Conservation (phyloP, 1,139 yeast genomes). For the Geotrichum reessii region DNA sequence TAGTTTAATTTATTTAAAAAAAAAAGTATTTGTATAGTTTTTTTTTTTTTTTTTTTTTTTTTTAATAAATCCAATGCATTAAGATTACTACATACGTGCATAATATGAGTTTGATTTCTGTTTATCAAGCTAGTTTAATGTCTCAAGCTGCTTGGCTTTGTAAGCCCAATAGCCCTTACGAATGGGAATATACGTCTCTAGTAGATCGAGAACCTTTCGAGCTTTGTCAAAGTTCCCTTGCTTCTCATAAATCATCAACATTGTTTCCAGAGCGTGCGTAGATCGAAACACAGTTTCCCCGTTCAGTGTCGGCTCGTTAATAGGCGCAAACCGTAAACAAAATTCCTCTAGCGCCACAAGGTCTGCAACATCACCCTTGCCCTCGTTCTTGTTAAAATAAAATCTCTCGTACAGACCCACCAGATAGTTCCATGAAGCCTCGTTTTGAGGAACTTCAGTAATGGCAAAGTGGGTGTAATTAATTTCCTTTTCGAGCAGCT, state of each 20-base stretch:
- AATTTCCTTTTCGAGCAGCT: neutral
- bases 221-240: conserved; percentile 38
- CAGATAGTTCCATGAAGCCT: conserved; percentile 81
- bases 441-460: conserved; percentile 66
- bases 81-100: neutral
- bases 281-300: conserved; percentile 39
- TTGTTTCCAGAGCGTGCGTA: conserved; percentile 59
- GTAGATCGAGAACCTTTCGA: conserved; percentile 42
- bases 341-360: conserved; percentile 28
- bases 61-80: neutral
- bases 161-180: conserved; percentile 61
- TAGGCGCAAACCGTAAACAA: conserved; percentile 11
- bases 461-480: conserved; percentile 47
- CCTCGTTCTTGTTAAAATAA: conserved; percentile 9
- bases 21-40: neutral
- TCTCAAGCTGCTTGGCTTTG: conserved; percentile 1
- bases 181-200: conserved; percentile 61
- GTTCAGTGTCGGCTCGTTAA: conserved; percentile 2
- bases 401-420: conserved; percentile 50
- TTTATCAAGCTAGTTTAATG: neutral
- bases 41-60: conserved; percentile 1
- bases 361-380: neutral
- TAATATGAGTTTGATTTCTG: neutral
- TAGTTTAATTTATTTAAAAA: neutral
- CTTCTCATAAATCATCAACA: conserved; percentile 47